Percentiles rank a stretch among this genome's conserved stretches.
Evolutionary conservation across 129 eudicot genomes (phyloP).

Genomic region (carrot (Daucus carota)): DH1_v3.0 NC_030381.2:15573001-15573500

Average conservation of each 20-base stretch:
- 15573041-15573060: background rate
- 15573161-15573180: background rate
- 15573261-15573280: background rate
- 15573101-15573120: background rate
- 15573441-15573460: background rate
- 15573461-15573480: background rate
- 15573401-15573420: background rate
- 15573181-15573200: background rate
- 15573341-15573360: background rate
- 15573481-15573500: background rate
- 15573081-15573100: no score
- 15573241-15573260: no score
- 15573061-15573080: background rate
- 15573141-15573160: background rate
- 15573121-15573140: background rate
- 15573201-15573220: background rate
- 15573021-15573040: background rate
- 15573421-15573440: background rate
- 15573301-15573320: background rate
- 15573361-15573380: background rate
- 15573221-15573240: no score
- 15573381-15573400: background rate
- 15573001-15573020: background rate
- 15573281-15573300: background rate
- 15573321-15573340: background rate